Base-by-base conservation (phyloP, 1,139 yeast species). In the Lodderomyces pseudojiufengensis region DNA sequence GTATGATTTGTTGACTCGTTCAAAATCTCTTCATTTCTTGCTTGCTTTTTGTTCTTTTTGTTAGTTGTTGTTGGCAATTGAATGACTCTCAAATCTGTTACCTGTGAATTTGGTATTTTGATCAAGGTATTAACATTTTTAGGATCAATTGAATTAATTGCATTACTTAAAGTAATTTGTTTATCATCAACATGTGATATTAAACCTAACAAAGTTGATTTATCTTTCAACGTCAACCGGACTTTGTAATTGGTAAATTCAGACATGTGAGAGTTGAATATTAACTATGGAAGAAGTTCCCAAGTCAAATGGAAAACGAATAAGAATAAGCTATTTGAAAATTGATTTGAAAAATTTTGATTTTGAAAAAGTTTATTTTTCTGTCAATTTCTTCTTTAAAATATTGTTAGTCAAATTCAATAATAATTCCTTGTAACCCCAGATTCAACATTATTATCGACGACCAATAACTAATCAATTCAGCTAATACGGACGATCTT, bases 161-260 rank as follows among this genome's bases (percentile, higher is more conserved):
- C 73, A 39, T 66, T 57, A 8, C 59, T 59, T 26, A 78, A 54
- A 1, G 59, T 50, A 27, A 79, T 61, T 29, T 52, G 59, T 31
- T 59, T 58, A 20, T 61, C 61, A 25, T 61, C 70, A 14, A 78
- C 78, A 23, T 58, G 59, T 9, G 63, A 47, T 29, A 80, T 74
- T 8, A 57, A 45, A 0, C 85, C 86, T 10, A 62, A 54, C 10
- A 77, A 52, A 25, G 51, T 58, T 10, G 65, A 48, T 2, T 76
- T 77, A 41, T 65, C 68, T 32, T 73, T 74, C 40, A 78, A 64
- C 26, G 55, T 55, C 27, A 80, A 49, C 44, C 69, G 70, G 12
- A 80, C 80, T 35, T 70, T 70, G 51, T 73, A 79, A 36, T 80
- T 78, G 35, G 72, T 54, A 46, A 78, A 77, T 45, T 77, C 80